Percentiles rank a stretch among this genome's conserved stretches.
Conservation (phyloP, 164 flowering plant species). For the Vitis cinerea region DNA sequence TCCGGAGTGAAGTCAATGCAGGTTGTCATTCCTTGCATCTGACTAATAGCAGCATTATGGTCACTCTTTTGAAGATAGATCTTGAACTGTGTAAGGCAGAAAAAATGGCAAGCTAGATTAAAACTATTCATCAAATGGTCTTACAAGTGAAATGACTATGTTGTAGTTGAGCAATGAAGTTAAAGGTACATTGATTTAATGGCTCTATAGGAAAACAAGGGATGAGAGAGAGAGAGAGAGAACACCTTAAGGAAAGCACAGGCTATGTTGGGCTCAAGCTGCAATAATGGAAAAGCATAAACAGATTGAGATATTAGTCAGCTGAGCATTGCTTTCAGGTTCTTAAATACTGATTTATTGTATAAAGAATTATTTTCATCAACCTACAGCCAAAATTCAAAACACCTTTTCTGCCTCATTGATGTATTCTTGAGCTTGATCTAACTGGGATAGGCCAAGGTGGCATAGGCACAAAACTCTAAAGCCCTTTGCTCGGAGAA, state of each 20-base stretch:
- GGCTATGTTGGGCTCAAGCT: constrained; percentile 84
- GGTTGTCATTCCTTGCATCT: constrained; percentile 69
- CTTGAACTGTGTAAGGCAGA: constrained; percentile 61
- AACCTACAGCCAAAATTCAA: not conserved
- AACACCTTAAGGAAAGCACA: constrained; percentile 86
- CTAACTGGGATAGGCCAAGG: constrained; percentile 75
- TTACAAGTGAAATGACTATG: too few species aligned
- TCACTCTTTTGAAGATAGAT: constrained; percentile 76
- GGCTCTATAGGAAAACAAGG: not conserved
- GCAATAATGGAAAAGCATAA: constrained; percentile 25
- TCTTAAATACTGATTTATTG: too few species aligned
- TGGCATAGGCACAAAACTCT: constrained; percentile 89
- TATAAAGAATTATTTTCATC: too few species aligned
- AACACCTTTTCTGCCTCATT: constrained; percentile 84
- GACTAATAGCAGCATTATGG: constrained; percentile 48
- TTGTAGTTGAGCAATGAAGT: not conserved
- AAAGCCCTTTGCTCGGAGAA: constrained; percentile 78
- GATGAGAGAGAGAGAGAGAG: constrained; percentile 13
- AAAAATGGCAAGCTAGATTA: constrained; percentile 4
- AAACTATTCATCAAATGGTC: not conserved
- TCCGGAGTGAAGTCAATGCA: constrained; percentile 88
- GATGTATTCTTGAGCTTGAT: constrained; percentile 89
- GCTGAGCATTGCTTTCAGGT: too few species aligned
- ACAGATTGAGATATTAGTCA: not conserved
- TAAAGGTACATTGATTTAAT: not conserved